Base-by-base conservation (phyloP, 1,284 basidiomycete species). In the Moesziomyces aphidis region DNA sequence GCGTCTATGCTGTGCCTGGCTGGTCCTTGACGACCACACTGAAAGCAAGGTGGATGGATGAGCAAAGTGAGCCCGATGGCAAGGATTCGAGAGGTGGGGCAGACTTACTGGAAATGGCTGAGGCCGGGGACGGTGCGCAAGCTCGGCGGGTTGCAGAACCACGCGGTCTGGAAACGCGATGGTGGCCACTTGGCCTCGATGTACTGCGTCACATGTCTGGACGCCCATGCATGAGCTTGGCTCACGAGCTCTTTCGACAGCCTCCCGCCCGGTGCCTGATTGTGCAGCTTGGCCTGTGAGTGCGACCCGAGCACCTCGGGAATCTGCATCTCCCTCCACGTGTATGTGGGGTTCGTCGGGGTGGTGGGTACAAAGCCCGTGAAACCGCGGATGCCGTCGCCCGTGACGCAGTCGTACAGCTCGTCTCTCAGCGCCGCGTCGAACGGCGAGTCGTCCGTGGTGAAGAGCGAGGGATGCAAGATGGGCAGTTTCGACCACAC, bases 1-100 rank as follows among this genome's bases (percentile, higher is more conserved):
- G 10, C 2, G 26, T 53, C 13, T 43, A 43, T 53, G 42, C 46
- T 15, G 39, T 50, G 7, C 42, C 5, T n/a, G 54, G 15, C 15
- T 49, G 57, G 13, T 55, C 93, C 93, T 4, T 92, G 93, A 80
- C 88, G 89, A 31, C 93, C 88, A 42, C 96, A 87, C 42, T 94
- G 93, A 95, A 92, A 79, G 95, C 94, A 78, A 59, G 28, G 10
- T 31, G 39, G 44, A 39, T n/a, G 21, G 36, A 23, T 46, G 9
- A 24, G n/a, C 44, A 22, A n/a, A 22, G 11, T n/a, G 10, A 11
- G 21, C 19, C 4, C 42, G 23, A 22, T 23, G 60, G 17, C 5
- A 11, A 43, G 23, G 3, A 42, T 34, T 36, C n/a, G n/a, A n/a
- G n/a, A n/a, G n/a, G n/a, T n/a, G 13, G 10, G 95, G 89, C 19